Evolutionary conservation across 495 filamentous ascomycete genomes (phyloP).

Genomic region (Podospora appendiculata): DNA sequence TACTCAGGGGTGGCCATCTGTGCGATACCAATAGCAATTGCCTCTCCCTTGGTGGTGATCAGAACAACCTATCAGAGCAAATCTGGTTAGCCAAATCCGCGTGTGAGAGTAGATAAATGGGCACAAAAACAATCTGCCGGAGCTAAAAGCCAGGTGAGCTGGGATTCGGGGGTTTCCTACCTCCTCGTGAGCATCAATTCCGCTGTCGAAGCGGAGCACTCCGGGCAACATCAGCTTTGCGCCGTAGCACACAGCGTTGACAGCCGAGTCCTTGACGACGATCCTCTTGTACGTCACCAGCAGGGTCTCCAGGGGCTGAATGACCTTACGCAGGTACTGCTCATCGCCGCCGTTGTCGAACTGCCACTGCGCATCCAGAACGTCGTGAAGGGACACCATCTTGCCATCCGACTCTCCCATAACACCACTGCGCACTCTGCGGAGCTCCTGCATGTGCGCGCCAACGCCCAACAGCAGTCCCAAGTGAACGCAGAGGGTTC

Average conservation of each 20-base stretch:
- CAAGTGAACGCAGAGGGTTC: conserved; percentile 94
- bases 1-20: conserved; percentile 56
- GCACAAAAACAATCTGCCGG: too few relatives aligned
- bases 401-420: conserved; percentile 77
- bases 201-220: conserved; percentile 79
- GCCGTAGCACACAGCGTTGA: conserved; percentile 96
- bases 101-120: too few relatives aligned
- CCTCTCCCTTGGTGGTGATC: conserved; percentile 98
- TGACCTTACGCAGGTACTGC: conserved; percentile 76
- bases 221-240: conserved; percentile 98
- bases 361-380: conserved; percentile 89
- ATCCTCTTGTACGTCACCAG: conserved; percentile 89
- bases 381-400: conserved; percentile 92
- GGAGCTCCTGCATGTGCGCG: conserved; percentile 97
- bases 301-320: conserved; percentile 82
- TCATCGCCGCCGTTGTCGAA: conserved; percentile 90
- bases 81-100: too few relatives aligned
- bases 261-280: conserved; percentile 92
- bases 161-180: not conserved
- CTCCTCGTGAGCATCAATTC: conserved; percentile 49
- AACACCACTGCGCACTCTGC: conserved; percentile 86
- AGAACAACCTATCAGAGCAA: conserved; percentile 73
- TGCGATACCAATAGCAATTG: conserved; percentile 89
- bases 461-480: conserved; percentile 89
- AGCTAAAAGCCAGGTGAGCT: too few relatives aligned